Evolutionary conservation across 306 rosid genomes (phyloP), one percentile per base, ranked within the genome.

Genomic region (Leucaena leucocephala): DNA sequence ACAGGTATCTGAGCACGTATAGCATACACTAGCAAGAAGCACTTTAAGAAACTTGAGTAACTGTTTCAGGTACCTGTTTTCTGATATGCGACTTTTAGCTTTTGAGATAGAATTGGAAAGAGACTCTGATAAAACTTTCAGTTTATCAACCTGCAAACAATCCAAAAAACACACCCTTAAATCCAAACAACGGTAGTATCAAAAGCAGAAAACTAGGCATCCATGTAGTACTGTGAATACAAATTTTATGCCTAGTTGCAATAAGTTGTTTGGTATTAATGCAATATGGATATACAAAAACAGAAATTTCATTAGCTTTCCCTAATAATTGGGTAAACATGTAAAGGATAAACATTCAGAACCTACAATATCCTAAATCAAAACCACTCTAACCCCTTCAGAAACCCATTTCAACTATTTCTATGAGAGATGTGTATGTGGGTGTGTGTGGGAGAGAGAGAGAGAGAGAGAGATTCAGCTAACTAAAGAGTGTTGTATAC

Each of bases 111-210:
- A 94, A 84, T 94, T 94, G 70, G 87, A 89, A 72, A 92, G 97
- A 86, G 97, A 94, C 86, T 94, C 97, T 14, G 85, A 86, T 82
- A 94, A 86, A 74, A 94, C n/a, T 84, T 83, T 92, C 81, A 94
- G 83, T 82, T 94, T 94, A 42, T 94, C 91, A 52, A 92, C 86
- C 98, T 94, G 94, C 71, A 83, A 78, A 46, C 34, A 66, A 84
- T 75, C 63, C 75, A 63, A 45, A 76, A 77, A 62, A 40, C 71
- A 27, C 27, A 72, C 71, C 74, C 19, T 68, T 73, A 79, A 66
- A 66, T 38, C 77, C 68, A 52, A 44, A 64, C 45, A 27, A 27
- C 10, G 16, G 36, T 49, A 71, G 70, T 39, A 49, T 21, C 35
- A 52, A 44, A 44, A 68, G 55, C 35, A 45, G 52, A 87, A 74